Conservation (phyloP, 2,329 filamentous ascomycete genomes). For the Fusarium nygamai region DNA sequence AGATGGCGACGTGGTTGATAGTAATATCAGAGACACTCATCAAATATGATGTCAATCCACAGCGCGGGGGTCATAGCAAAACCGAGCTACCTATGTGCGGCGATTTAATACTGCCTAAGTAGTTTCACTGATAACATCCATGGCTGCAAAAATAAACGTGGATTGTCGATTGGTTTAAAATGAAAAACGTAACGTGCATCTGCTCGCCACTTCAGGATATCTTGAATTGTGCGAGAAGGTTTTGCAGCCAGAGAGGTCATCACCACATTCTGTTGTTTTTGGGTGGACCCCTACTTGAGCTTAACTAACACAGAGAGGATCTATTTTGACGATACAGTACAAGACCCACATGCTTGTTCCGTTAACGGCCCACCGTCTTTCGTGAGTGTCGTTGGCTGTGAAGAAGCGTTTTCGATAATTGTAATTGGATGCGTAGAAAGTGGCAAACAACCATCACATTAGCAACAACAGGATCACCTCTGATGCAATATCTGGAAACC, state of each 20-base stretch:
- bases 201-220: slow-evolving; percentile 9
- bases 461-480: not conserved
- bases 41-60: slow-evolving; percentile 33
- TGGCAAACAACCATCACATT: slow-evolving; percentile 8
- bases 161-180: slow-evolving; percentile 16
- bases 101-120: not conserved
- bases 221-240: not conserved
- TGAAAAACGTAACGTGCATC: not conserved
- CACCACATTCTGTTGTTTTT: slow-evolving; percentile 12
- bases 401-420: not conserved
- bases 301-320: slow-evolving; percentile 15
- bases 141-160: not conserved
- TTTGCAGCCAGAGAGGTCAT: not conserved
- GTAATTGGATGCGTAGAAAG: not conserved
- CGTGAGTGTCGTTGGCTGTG: slow-evolving; percentile 9
- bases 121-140: slow-evolving; percentile 9
- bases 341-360: slow-evolving; percentile 33
- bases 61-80: slow-evolving; percentile 10
- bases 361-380: slow-evolving; percentile 12
- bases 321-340: not conserved
- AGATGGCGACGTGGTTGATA: not conserved
- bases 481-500: not conserved
- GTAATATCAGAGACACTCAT: not conserved
- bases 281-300: slow-evolving; percentile 20
- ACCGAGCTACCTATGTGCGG: slow-evolving; percentile 1